Percentiles rank a stretch among this genome's conserved stretches.
Conservation (phyloP, 139 green algal species). For the Coccomyxa sp. region DNA sequence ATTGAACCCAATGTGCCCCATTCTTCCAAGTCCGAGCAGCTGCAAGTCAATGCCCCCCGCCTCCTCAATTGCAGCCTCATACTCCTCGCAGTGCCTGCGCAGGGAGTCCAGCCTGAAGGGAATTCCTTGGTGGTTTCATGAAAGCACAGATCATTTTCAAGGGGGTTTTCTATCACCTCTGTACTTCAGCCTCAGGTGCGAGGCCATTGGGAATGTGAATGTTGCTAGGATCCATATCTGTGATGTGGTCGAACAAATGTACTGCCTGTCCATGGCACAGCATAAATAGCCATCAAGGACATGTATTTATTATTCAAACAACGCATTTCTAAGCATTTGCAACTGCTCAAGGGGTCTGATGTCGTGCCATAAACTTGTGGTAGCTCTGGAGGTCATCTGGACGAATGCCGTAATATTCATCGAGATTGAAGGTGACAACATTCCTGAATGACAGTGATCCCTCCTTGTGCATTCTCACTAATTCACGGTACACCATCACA, state of each 20-base stretch:
- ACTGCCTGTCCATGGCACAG: background rate
- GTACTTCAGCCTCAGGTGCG: background rate
- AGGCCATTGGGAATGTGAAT: constrained; percentile 11
- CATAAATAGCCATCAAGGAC: background rate
- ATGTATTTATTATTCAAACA: background rate
- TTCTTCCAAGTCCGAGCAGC: constrained; percentile 19
- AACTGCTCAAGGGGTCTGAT: background rate
- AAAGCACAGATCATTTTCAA: background rate
- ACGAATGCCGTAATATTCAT: background rate
- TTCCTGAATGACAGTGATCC: constrained; percentile 21
- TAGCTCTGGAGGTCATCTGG: constrained; percentile 17
- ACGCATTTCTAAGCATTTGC: background rate
- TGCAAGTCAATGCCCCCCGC: background rate
- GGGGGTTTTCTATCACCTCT: background rate
- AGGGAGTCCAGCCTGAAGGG: background rate
- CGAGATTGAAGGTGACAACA: constrained; percentile 29
- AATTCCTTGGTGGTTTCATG: too few relatives aligned
- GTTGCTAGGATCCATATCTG: constrained; percentile 8
- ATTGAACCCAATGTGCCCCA: constrained; percentile 26
- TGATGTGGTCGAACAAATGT: constrained; percentile 22
- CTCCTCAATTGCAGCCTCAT: background rate
- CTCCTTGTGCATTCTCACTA: constrained; percentile 26
- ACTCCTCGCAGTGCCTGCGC: background rate
- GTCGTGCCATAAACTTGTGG: constrained; percentile 13
- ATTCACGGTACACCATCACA: constrained; percentile 20